Evolutionary conservation across 1,139 yeast species (phyloP).

Genomic region (Candida glucosophila): DNA sequence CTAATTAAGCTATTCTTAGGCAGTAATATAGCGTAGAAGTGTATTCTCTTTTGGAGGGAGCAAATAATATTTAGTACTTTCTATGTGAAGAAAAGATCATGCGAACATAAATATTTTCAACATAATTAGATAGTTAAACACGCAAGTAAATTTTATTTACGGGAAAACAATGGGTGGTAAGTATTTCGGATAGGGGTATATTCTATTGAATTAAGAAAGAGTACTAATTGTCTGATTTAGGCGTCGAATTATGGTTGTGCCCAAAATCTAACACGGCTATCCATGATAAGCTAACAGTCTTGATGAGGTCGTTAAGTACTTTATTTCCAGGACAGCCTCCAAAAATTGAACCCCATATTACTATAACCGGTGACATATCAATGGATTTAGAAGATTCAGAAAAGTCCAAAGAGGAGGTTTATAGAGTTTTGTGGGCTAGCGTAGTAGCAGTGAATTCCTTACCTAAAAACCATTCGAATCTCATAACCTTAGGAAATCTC

Average conservation of each 20-base stretch:
- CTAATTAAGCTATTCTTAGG: no score
- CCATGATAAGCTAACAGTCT: conserved; percentile 48
- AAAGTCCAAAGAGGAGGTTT: conserved; percentile 46
- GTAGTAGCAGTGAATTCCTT: conserved; percentile 52
- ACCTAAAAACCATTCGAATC: conserved; percentile 26
- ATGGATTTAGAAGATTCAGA: conserved; percentile 28
- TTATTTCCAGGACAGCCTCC: conserved; percentile 64
- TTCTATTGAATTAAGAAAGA: no score
- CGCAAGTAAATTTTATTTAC: no score
- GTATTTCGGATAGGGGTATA: no score
- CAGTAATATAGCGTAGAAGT: no score
- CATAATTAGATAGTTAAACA: no score
- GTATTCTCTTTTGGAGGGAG: no score
- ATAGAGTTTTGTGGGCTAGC: conserved; percentile 54
- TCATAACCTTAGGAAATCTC: conserved; percentile 32
- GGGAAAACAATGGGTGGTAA: no score
- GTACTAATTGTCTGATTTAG: no score
- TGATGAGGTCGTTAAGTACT: conserved; percentile 59
- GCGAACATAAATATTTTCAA: no score
- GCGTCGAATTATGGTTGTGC: conserved; percentile 69
- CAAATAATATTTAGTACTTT: no score
- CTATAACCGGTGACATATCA: conserved; percentile 55
- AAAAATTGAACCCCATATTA: conserved; percentile 66
- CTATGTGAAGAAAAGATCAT: no score
- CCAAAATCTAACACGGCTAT: conserved; percentile 51